Evolutionary conservation across 371 early-diverging fungal genomes (phyloP).

Genomic region (Syncephalastrum sp.): DNA sequence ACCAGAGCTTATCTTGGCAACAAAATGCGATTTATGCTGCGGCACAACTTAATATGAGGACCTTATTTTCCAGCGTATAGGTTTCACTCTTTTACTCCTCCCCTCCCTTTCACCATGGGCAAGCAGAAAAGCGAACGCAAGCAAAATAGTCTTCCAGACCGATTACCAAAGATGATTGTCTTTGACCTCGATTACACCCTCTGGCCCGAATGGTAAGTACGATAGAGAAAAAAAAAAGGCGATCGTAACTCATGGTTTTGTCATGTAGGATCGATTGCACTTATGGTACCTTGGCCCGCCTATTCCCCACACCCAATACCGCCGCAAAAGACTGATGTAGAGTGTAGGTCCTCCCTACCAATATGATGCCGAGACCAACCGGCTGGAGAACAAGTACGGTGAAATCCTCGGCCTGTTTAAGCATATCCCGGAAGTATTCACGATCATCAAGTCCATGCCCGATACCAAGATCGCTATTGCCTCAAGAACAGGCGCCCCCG

Average conservation of each 20-base stretch:
- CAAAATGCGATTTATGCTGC: too few relatives aligned
- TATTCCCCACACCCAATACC: not conserved
- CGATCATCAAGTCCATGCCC: slow-evolving; percentile 32
- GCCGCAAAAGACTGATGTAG: not conserved
- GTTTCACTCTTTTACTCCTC: too few relatives aligned
- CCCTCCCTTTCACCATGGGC: too few relatives aligned
- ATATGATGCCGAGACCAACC: slow-evolving; percentile 16
- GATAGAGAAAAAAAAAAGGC: not conserved
- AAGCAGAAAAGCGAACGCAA: too few relatives aligned
- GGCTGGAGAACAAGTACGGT: slow-evolving; percentile 7
- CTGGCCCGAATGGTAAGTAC: slow-evolving; percentile 47
- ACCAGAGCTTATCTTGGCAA: too few relatives aligned
- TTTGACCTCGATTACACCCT: slow-evolving; percentile 55
- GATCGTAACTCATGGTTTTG: not conserved
- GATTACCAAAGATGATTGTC: slow-evolving; percentile 43
- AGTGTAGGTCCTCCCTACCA: slow-evolving; percentile 25
- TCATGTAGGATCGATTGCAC: slow-evolving; percentile 39
- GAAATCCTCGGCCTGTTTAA: slow-evolving; percentile 31
- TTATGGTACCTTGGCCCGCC: slow-evolving; percentile 15
- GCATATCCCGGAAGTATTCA: slow-evolving; percentile 36
- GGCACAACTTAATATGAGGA: too few relatives aligned
- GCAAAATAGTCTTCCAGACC: slow-evolving; percentile 6
- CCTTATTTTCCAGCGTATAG: too few relatives aligned
- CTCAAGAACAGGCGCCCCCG: slow-evolving; percentile 46
- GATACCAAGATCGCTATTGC: slow-evolving; percentile 48